Base-by-base conservation (phyloP, 495 filamentous ascomycete species). In the Cudoniella acicularis region DNA sequence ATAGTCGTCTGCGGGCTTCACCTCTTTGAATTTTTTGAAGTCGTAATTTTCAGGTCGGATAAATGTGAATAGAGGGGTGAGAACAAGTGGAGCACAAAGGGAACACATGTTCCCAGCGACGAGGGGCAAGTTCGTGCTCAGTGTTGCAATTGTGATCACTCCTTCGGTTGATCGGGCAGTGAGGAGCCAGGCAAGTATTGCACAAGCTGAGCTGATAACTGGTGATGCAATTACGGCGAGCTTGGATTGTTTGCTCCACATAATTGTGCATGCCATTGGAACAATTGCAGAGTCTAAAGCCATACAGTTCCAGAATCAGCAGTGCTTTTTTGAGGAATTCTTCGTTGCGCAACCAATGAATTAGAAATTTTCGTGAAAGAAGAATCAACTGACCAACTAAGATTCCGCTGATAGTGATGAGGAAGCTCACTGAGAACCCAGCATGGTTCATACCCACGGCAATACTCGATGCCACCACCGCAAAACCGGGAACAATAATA, bases 121-220 rank as follows among this genome's bases (percentile, higher is more conserved):
- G 89, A 93, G 92, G 45, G 90, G 90, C 66, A 88, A 86, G 69
- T 93, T 93, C 13, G 83, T 81, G 27, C 90, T 89, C 1, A 89
- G 91, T 49, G 83, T 89, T 2, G 69, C 73, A 45, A 96, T 91
- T 40, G 78, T 85, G 25, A 96, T 76, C 18, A 75, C 70, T 21
- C 90, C 90, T 58, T 79, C 88, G 67, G 91, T 67, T 64, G 79
- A 88, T 69, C 87, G 87, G 22, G 92, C 83, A 1, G 90, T 95
- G 3, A 95, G 90, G 1, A 96, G 79, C 92, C 92, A 96, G 20
- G 90, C 91, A 55, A 87, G 85, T 40, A 96, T 76, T 10, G 87
- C 85, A 60, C 85, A 85, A 25, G 75, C 78, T n/a, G 96, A 80
- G 10, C 90, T 91, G 10, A 96, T 75, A 6, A 89, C 79, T 0